Base-by-base conservation (phyloP, 2,329 filamentous ascomycete genomes). In the Furcasterigmium sp. region DNA sequence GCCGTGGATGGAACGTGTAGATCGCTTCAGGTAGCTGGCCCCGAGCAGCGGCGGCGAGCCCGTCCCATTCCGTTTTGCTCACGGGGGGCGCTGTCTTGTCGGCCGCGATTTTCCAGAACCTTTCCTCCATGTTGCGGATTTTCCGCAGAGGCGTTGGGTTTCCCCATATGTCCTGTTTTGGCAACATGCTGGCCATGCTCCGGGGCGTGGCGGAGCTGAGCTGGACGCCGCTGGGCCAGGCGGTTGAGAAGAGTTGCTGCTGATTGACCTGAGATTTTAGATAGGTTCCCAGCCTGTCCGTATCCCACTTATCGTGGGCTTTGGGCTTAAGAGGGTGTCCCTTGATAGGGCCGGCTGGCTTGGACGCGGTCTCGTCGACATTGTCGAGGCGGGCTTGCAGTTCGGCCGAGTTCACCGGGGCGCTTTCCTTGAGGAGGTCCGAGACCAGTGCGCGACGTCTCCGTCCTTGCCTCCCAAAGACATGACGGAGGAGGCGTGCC, bases 51-150 rank as follows among this genome's bases (percentile, higher is more conserved):
- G 60, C 58, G n/a, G 59, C 59, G n/a, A 84, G 58, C 13, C 69
- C 54, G 13, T 81, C 66, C 78, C 78, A 84, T 53, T 83, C 76
- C 15, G 64, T 61, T 21, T 56, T 60, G 7, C 68, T 67, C 14
- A 84, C 45, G 0, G 80, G 80, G n/a, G 77, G 75, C 51, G 78
- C 61, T 7, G 80, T 48, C 46, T 70, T 75, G 11, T 67, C 56
- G 1, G 71, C 60, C 14, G 65, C 53, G 4, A 44, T 44, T 29
- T 59, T 67, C 73, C 76, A 84, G 62, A 71, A 75, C 18, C 59
- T 64, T 21, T 63, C 69, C 37, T 62, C 53, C 46, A 73, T 73
- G 9, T 64, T 65, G n/a, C 65, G 61, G 8, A 60, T 52, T 1
- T 71, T 53, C 35, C 58, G 68, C 5, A 60, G 50, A 3, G 64